Base-by-base conservation (phyloP, 1,284 basidiomycete species). In the Thelephora terrestris region DNA sequence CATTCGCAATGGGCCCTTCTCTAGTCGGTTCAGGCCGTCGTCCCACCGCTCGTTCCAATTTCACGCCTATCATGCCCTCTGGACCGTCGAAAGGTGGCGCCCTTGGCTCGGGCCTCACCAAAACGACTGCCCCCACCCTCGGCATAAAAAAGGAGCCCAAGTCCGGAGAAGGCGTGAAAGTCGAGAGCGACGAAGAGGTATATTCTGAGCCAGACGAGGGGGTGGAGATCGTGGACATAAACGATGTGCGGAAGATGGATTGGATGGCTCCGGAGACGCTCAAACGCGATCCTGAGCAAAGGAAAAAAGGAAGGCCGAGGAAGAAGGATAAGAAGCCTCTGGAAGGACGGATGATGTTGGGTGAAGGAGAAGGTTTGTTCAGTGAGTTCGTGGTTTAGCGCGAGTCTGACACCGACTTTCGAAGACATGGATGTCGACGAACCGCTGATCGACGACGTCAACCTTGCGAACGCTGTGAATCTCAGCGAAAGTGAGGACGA, bases 141-240 rank as follows among this genome's bases (percentile, higher is more conserved):
- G 72, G 70, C 50, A 67, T 69, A 46, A 71, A 73, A 46, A 64
- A 63, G 46, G 64, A 64, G 9, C 58, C 53, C 43, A 55, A 54
- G 49, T 2, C 50, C 7, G 40, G 59, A 58, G 43, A 55, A 58
- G 10, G 53, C 57, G 23, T 59, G 40, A 61, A 67, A 29, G 61
- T 60, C 5, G 73, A 75, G 25, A 62, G 64, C n/a, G 75, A 81
- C 23, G 76, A 70, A 3, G 85, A 89, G 52, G 71, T 74, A 7
- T 91, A 92, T 64, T 91, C 89, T n/a, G 90, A 92, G 55, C 81
- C 85, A 21, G 90, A 92, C 58, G 87, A 90, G 49, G 86, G 85
- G 7, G 79, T 85, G n/a, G 83, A 86, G 60, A 87, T 91, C 47
- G 73, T 96, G 46, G 91, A 95, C 59, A 90, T 96, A 72, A 83